Evolutionary conservation across 2,329 filamentous ascomycete genomes (phyloP), one percentile per base, ranked within the genome.

Genomic region (Zasmidium angulare): DNA sequence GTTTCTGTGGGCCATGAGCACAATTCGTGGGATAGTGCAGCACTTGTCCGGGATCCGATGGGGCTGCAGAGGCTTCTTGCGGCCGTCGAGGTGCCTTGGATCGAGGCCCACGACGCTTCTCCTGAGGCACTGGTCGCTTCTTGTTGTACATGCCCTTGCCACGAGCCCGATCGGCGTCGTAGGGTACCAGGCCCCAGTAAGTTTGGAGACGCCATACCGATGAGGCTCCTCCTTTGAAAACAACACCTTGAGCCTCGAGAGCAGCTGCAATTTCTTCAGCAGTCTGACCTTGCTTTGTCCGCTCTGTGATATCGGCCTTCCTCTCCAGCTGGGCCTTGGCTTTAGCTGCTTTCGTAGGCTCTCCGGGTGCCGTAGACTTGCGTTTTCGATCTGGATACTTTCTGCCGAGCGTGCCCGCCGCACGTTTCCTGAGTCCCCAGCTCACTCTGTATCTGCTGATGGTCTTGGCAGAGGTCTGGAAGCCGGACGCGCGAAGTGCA

Each of bases 191-290:
- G 2, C 63, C 61, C 66, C 66, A 69, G 36, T 53, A 61, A 17
- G 68, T 69, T 51, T 67, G 64, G 3, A 69, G 58, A 20, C 68
- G 54, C 51, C 53, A 67, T 11, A 69, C 59, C 2, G 68, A 67
- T 21, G 59, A 63, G 2, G 60, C 53, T 11, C 66, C 67, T 20
- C 58, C 63, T 49, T 63, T 65, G 43, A 69, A 47, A 12, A 59
- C 55, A 17, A 60, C 53, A 23, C 66, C 68, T 40, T 65, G 51
- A 23, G 62, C 61, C 40, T 62, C 52, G n/a, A 68, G 51, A 14
- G 63, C 61, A 19, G 55, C 64, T 19, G 63, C 63, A 21, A 69
- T 69, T 49, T 69, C 58, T 50, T 68, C 65, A 7, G 68, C 66
- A 22, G 59, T 62, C 59, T 68, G 63, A 29, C 66, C 66, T n/a